Evolutionary conservation across 1,139 yeast species (phyloP).

Genomic region (Saccharomyces hybrid): DNA sequence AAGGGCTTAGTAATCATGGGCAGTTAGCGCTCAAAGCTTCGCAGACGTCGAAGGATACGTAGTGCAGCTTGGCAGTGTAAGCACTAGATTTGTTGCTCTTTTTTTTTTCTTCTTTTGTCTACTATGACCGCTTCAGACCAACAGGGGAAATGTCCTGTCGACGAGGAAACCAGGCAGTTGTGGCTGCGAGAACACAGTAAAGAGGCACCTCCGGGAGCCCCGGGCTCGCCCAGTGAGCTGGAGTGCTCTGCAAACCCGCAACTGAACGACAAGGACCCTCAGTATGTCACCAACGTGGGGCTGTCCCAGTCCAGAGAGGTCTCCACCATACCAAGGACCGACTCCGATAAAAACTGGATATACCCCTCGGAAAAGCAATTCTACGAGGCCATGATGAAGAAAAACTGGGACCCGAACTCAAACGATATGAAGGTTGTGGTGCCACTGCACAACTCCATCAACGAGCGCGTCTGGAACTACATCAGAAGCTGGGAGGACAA

Average conservation of each 20-base stretch:
- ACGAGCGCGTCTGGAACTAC: conserved; percentile 87
- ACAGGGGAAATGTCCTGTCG: conserved; percentile 57
- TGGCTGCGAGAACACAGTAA: conserved; percentile 38
- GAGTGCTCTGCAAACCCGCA: conserved; percentile 15
- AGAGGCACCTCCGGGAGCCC: conserved; percentile 1
- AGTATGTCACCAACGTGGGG: conserved; percentile 30
- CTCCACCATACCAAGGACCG: conserved; percentile 79
- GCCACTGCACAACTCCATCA: conserved; percentile 89
- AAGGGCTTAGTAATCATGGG: neutral
- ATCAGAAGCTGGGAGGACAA: conserved; percentile 75
- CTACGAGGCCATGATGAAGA: conserved; percentile 87
- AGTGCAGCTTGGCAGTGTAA: neutral
- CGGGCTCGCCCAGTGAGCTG: conserved; percentile 15
- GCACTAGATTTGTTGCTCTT: neutral
- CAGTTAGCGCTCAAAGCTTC: neutral
- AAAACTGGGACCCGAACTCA: conserved; percentile 77
- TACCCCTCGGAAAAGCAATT: conserved; percentile 95
- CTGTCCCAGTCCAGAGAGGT: conserved; percentile 66
- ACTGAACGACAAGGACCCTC: conserved; percentile 10
- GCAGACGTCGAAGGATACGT: neutral
- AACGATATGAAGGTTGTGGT: conserved; percentile 84
- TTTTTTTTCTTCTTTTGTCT: neutral
- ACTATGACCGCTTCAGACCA: conserved; percentile 3
- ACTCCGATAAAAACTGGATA: conserved; percentile 64
- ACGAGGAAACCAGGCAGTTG: conserved; percentile 45